These are phyloP conservation scores for Thyridium curvatum DNA, from an alignment of 2,329 filamentous ascomycete genomes.

Conservation along the genomic window DNA sequence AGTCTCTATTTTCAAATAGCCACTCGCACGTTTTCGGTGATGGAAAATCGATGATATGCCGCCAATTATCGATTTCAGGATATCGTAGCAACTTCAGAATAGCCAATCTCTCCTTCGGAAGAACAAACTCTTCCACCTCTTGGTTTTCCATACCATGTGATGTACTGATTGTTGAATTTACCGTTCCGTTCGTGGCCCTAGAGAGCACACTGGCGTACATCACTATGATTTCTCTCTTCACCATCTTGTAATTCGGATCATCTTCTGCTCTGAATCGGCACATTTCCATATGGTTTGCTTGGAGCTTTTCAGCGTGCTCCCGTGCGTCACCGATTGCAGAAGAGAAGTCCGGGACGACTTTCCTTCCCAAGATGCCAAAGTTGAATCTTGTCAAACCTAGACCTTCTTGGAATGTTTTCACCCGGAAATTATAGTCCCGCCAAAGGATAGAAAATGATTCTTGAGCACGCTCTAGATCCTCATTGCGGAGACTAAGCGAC, in stretches of 20 bases:
- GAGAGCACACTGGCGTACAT: not conserved
- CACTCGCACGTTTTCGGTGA: conserved; percentile 3
- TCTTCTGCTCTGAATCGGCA: conserved; percentile 6
- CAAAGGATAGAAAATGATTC: conserved; percentile 11
- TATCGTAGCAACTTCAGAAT: not conserved
- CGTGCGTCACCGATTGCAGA: conserved; percentile 9
- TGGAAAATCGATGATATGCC: not conserved
- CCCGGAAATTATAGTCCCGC: conserved; percentile 9
- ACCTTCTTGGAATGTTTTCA: conserved; percentile 14
- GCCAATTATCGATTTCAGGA: not conserved
- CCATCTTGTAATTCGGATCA: conserved; percentile 8
- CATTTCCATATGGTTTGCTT: conserved; percentile 12
- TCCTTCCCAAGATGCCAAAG: conserved; percentile 6
- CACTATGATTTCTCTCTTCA: conserved; percentile 3
- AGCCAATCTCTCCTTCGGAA: not conserved
- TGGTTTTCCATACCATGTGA: not conserved
- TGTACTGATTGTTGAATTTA: not conserved
- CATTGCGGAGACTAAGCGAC: conserved; percentile 4
- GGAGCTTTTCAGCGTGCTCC: conserved; percentile 10
- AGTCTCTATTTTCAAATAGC: conserved; percentile 1
- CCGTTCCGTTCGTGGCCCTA: not conserved
- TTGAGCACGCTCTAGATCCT: conserved; percentile 10
- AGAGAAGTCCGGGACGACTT: conserved; percentile 12
- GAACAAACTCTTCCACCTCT: too few species aligned
- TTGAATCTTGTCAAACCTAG: conserved; percentile 7